These are phyloP conservation scores for Candida anutae DNA, from an alignment of 1,139 yeast genomes.

Conservation along the genomic window DNA sequence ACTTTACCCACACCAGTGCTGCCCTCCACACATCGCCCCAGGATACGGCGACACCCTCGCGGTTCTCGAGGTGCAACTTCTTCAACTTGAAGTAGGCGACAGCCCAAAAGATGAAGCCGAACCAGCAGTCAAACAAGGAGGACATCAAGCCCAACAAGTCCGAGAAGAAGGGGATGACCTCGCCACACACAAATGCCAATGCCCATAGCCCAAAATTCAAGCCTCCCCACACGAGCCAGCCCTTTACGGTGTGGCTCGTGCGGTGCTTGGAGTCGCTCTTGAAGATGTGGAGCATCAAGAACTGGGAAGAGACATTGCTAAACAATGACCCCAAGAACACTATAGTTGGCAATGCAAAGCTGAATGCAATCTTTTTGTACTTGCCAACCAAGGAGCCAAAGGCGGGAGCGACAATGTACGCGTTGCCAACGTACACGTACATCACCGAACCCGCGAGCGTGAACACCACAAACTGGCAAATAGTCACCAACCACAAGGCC, in stretches of 20 bases:
- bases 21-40: constrained; percentile 11
- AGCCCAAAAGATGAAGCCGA: constrained; percentile 63
- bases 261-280: constrained; percentile 34
- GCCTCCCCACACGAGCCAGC: constrained; percentile 47
- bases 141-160: constrained; percentile 53
- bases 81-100: constrained; percentile 44
- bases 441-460: constrained; percentile 48
- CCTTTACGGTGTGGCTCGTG: constrained; percentile 38
- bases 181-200: constrained; percentile 51
- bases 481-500: constrained; percentile 46
- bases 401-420: constrained; percentile 51
- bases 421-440: constrained; percentile 51
- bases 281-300: constrained; percentile 41
- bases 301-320: constrained; percentile 46
- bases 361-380: constrained; percentile 47
- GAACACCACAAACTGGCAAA: constrained; percentile 41
- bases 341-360: constrained; percentile 56
- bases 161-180: constrained; percentile 56
- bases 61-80: constrained; percentile 10
- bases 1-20: constrained; percentile 14
- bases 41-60: constrained; percentile 5
- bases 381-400: constrained; percentile 43
- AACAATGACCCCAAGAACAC: constrained; percentile 50
- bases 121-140: constrained; percentile 60
- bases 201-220: constrained; percentile 41